These are phyloP conservation scores for Neurospora intermedia DNA, from an alignment of 495 filamentous ascomycete genomes.

Conservation along the genomic window DNA sequence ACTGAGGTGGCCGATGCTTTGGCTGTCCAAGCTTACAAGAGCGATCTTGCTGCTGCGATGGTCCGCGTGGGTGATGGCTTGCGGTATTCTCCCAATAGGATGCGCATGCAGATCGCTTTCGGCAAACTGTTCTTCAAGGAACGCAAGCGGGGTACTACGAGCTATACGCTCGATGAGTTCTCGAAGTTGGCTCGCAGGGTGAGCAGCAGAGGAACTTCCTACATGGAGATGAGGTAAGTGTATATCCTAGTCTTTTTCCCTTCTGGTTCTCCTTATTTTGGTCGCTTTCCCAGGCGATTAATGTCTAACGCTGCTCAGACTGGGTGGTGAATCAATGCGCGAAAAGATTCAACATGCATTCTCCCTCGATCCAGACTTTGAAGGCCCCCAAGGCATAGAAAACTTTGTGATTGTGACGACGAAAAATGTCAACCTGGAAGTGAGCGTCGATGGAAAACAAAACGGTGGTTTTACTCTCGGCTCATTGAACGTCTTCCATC, in stretches of 20 bases:
- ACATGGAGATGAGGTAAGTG: conserved; percentile 28
- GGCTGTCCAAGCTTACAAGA: conserved; percentile 4
- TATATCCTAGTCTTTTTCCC: background rate
- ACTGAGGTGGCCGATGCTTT: background rate
- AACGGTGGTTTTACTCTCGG: conserved; percentile 1
- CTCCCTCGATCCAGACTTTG: background rate
- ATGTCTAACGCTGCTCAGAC: background rate
- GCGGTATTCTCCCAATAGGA: conserved; percentile 10
- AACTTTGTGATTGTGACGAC: conserved; percentile 9
- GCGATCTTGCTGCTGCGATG: conserved; percentile 1
- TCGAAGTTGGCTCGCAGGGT: conserved; percentile 28
- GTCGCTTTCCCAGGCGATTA: too few relatives aligned
- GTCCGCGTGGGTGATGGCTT: background rate
- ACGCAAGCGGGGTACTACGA: conserved; percentile 27
- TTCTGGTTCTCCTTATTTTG: background rate
- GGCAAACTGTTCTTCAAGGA: conserved; percentile 40
- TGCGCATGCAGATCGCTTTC: conserved; percentile 44
- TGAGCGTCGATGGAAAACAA: conserved; percentile 2
- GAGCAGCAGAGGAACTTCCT: conserved; percentile 18
- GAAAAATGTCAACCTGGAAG: conserved; percentile 14
- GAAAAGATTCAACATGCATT: background rate
- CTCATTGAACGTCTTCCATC: conserved; percentile 2
- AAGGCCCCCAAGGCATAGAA: background rate
- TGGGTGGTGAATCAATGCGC: background rate
- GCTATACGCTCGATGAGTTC: conserved; percentile 41